Conservation (phyloP, 805 yeast genomes). For the Tetrapisispora phaffii region DNA sequence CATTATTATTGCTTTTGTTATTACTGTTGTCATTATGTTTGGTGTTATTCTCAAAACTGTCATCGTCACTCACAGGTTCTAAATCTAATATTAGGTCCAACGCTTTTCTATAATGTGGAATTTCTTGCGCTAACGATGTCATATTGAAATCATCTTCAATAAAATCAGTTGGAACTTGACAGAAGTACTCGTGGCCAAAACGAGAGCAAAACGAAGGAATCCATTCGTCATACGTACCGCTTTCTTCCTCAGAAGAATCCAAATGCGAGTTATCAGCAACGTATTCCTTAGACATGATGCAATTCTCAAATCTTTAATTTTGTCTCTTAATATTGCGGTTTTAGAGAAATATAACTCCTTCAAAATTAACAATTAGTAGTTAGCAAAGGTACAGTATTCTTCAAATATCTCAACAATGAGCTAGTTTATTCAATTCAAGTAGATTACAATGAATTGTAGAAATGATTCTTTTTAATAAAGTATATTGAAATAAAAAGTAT, state of each 20-base stretch:
- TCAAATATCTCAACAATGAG: too few relatives aligned
- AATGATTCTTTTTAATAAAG: too few relatives aligned
- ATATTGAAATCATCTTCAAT: constrained; percentile 94
- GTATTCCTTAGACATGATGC: constrained; percentile 10
- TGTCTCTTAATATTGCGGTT: not conserved
- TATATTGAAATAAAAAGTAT: too few relatives aligned
- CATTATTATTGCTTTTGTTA: not conserved
- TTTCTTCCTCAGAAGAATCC: constrained; percentile 21
- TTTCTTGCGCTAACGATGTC: constrained; percentile 76
- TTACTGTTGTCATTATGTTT: constrained; percentile 6
- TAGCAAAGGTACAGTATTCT: too few relatives aligned
- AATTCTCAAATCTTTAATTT: not conserved
- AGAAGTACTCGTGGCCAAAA: constrained; percentile 83
- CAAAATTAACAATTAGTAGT: too few relatives aligned
- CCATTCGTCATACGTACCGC: constrained; percentile 53
- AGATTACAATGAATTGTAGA: too few relatives aligned
- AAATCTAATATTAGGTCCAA: constrained; percentile 82
- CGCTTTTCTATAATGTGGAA: constrained; percentile 87
- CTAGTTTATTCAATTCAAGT: too few relatives aligned
- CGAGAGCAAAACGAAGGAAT: constrained; percentile 67
- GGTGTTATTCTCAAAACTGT: constrained; percentile 15
- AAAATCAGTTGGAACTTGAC: constrained; percentile 83
- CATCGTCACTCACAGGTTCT: constrained; percentile 40
- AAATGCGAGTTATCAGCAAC: constrained; percentile 16
- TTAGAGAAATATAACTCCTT: not conserved